phyloP scores from a whole-genome alignment of 768 basidiomycete genomes.

The Xerocomellus amylosporus region DNA sequence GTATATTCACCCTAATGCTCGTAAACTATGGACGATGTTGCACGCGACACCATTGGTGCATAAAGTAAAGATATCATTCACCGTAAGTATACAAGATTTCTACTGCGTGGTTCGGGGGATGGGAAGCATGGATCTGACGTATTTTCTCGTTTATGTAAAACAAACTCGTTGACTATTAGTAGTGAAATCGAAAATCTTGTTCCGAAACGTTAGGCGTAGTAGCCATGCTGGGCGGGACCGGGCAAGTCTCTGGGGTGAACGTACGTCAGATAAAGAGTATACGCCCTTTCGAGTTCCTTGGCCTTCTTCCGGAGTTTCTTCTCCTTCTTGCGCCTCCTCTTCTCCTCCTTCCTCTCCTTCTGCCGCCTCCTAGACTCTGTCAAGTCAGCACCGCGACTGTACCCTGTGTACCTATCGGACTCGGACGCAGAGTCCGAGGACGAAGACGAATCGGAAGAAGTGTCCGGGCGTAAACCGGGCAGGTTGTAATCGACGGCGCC shows the following conservation, averaged over 20 bases:
- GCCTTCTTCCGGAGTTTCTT: constrained; percentile 59
- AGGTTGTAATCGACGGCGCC: constrained; percentile 57
- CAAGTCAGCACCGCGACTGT: constrained; percentile 46
- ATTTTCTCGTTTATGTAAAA: not conserved
- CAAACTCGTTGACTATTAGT: not conserved
- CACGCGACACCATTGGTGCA: not conserved
- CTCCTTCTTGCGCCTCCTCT: constrained; percentile 59
- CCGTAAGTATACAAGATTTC: constrained; percentile 16
- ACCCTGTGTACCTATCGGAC: constrained; percentile 40
- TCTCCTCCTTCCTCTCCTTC: constrained; percentile 57
- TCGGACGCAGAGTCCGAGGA: constrained; percentile 44
- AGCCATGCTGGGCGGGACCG: constrained; percentile 24
- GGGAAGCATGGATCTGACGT: not conserved
- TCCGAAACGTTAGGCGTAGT: constrained; percentile 21
- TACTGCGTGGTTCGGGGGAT: not conserved
- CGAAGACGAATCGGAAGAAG: constrained; percentile 38
- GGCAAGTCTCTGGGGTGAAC: constrained; percentile 36
- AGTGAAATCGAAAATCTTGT: not conserved
- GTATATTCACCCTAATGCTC: constrained; percentile 18
- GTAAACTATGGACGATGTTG: not conserved
- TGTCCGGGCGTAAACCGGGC: constrained; percentile 45
- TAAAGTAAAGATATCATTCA: constrained; percentile 10
- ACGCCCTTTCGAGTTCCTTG: constrained; percentile 59
- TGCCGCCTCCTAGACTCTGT: constrained; percentile 51
- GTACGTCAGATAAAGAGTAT: constrained; percentile 60